These are phyloP conservation scores for Leishmania arabica DNA, from an alignment of 208 protist genomes.

Conservation along the genomic window DNA sequence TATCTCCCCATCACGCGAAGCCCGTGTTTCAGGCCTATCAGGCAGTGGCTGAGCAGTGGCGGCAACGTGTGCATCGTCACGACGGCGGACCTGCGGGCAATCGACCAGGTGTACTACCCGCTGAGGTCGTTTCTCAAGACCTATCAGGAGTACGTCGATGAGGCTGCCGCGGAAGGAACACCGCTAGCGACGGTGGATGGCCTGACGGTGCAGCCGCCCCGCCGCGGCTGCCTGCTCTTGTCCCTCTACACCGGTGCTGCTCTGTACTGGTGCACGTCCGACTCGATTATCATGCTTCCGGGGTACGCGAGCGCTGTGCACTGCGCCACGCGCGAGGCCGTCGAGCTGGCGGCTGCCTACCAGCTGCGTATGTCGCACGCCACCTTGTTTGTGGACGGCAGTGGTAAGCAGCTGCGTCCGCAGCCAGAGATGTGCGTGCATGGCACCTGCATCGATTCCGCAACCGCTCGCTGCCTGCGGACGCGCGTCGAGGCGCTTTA, in stretches of 20 bases:
- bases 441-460: slow-evolving; percentile 70
- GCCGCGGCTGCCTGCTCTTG: slow-evolving; percentile 70
- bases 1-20: slow-evolving; percentile 69
- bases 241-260: slow-evolving; percentile 82
- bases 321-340: slow-evolving; percentile 58
- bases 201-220: neutral
- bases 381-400: slow-evolving; percentile 28
- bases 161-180: neutral
- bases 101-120: slow-evolving; percentile 76
- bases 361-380: slow-evolving; percentile 32
- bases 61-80: slow-evolving; percentile 86
- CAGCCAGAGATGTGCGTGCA: slow-evolving; percentile 46
- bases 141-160: slow-evolving; percentile 19
- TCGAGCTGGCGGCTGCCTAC: slow-evolving; percentile 38
- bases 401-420: slow-evolving; percentile 11
- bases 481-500: slow-evolving; percentile 47
- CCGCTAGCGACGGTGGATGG: neutral
- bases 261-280: slow-evolving; percentile 69
- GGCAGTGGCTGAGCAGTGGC: slow-evolving; percentile 66
- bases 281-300: slow-evolving; percentile 46
- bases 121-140: slow-evolving; percentile 41
- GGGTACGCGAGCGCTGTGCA: slow-evolving; percentile 64
- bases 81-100: slow-evolving; percentile 70
- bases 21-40: slow-evolving; percentile 57
- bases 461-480: slow-evolving; percentile 34